Evolutionary conservation across 148 eudicot genomes (phyloP).

Genomic region (Silene uniflora): DNA sequence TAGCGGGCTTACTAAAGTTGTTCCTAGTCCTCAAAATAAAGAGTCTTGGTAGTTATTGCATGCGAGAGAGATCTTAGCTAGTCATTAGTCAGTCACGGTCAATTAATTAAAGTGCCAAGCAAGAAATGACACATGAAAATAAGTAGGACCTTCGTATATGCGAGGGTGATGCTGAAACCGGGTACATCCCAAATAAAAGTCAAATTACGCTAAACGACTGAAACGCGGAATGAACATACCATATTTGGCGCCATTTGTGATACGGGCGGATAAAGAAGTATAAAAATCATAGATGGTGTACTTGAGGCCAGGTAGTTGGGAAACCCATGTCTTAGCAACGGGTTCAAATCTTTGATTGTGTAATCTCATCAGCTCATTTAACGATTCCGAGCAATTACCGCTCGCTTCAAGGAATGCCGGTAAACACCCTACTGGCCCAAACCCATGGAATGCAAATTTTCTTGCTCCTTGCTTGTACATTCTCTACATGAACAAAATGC

Average conservation of each 20-base stretch:
- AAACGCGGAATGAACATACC: conserved; percentile 18
- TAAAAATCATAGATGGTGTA: conserved; percentile 34
- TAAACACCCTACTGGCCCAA: conserved; percentile 40
- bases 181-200: no score
- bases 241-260: conserved; percentile 20
- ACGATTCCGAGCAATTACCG: conserved; percentile 23
- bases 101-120: no score
- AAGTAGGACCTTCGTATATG: no score
- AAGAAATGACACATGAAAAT: neutral
- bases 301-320: conserved; percentile 31
- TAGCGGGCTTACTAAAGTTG: no score
- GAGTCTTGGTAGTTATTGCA: no score
- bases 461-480: conserved; percentile 36
- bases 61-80: no score
- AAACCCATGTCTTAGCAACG: conserved; percentile 11
- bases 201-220: neutral
- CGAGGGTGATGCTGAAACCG: no score
- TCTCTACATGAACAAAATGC: conserved; percentile 2
- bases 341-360: conserved; percentile 28
- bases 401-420: conserved; percentile 18
- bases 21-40: no score
- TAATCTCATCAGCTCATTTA: conserved; percentile 19
- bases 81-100: no score
- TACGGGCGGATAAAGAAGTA: conserved; percentile 18
- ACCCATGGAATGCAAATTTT: conserved; percentile 35